These are phyloP conservation scores for Gaultheria prostrata DNA, from an alignment of 148 eudicot species.

Conservation along the genomic window DNA sequence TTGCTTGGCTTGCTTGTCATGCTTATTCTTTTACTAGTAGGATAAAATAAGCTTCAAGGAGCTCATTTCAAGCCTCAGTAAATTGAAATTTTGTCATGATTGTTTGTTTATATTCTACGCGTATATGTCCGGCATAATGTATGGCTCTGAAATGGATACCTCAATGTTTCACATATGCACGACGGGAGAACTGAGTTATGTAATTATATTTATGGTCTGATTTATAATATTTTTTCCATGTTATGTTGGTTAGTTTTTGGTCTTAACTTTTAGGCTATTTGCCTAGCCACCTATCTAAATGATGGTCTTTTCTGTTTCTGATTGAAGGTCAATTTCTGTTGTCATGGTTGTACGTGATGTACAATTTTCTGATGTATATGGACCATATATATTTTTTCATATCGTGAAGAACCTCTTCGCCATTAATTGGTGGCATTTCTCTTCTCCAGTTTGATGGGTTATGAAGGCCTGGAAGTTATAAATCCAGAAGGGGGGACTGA, in stretches of 20 bases:
- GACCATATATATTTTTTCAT: background rate
- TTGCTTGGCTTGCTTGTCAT: background rate
- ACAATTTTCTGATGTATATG: background rate
- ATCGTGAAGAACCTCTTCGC: background rate
- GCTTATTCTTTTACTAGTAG: background rate
- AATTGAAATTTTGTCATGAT: background rate
- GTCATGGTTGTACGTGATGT: conserved; percentile 3
- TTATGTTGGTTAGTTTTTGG: background rate
- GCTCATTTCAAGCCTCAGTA: background rate
- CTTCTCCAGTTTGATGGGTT: conserved; percentile 54
- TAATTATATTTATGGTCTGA: background rate
- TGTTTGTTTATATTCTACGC: background rate
- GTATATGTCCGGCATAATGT: background rate
- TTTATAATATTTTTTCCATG: background rate
- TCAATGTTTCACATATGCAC: background rate
- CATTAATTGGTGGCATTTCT: background rate
- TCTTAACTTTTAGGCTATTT: background rate
- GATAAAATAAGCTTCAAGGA: background rate
- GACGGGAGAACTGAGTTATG: background rate
- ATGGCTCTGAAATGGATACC: background rate
- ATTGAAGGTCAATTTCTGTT: background rate
- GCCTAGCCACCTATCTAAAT: background rate
- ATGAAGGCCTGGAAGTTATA: conserved; percentile 90
- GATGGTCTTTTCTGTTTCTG: background rate
- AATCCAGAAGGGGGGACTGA: conserved; percentile 95